Evolutionary conservation across 768 basidiomycete genomes (phyloP).

Genomic region (Mycena epipterygia): DNA sequence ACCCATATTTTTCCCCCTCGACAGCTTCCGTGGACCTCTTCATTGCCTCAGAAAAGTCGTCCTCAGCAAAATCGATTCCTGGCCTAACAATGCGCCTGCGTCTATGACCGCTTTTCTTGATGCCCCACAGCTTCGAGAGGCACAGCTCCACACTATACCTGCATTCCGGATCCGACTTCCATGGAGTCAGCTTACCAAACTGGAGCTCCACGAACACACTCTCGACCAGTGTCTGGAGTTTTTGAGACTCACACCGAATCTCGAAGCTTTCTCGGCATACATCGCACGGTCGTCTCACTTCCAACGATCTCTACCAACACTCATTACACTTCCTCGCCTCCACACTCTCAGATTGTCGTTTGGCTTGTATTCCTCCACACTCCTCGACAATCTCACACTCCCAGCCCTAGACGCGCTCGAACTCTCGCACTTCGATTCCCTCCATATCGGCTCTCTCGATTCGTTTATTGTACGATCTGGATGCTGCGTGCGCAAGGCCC

Average conservation of each 20-base stretch:
- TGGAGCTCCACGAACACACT: background rate
- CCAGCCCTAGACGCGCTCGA: too few relatives aligned
- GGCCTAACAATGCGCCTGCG: background rate
- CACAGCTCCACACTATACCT: background rate
- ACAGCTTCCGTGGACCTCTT: background rate
- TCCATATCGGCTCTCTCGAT: too few relatives aligned
- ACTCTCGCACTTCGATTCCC: too few relatives aligned
- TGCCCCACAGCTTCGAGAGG: background rate
- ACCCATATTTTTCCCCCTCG: background rate
- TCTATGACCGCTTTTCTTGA: background rate
- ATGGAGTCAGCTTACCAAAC: background rate
- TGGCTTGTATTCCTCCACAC: too few relatives aligned
- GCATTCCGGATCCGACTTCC: background rate
- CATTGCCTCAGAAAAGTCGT: background rate
- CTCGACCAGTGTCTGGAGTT: background rate
- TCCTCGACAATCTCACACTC: too few relatives aligned
- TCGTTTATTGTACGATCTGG: background rate
- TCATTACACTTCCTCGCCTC: too few relatives aligned
- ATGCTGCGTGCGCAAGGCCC: background rate
- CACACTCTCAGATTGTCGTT: too few relatives aligned
- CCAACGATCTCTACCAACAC: too few relatives aligned
- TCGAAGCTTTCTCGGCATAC: background rate
- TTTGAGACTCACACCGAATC: background rate
- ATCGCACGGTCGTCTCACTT: too few relatives aligned
- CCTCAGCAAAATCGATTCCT: background rate